phyloP scores from a whole-genome alignment of 1,139 yeast genomes.

The Saccharomyces uvarum region DNA sequence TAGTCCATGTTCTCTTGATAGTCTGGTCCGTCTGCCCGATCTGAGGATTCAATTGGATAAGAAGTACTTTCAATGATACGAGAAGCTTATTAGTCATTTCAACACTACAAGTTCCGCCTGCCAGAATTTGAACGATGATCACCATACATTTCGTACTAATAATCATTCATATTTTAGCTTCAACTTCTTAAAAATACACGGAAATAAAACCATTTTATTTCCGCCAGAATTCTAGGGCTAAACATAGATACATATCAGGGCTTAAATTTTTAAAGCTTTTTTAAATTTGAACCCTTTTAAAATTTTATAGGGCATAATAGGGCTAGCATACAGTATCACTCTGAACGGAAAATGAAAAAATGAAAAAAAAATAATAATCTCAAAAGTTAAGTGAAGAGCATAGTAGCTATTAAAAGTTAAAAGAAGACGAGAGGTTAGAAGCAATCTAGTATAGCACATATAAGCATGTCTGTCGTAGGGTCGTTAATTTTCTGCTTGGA shows the following conservation, averaged over 20 bases:
- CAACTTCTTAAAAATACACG: neutral
- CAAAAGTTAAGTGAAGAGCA: neutral
- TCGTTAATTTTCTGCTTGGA: constrained; percentile 88
- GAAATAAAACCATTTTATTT: neutral
- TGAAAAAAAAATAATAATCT: neutral
- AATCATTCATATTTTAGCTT: neutral
- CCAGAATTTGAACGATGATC: neutral
- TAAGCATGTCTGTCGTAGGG: constrained; percentile 82
- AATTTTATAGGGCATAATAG: neutral
- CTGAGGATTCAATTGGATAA: constrained; percentile 61
- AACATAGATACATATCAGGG: neutral
- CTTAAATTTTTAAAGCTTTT: neutral
- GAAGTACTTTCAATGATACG: constrained; percentile 50
- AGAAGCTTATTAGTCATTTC: constrained; percentile 8
- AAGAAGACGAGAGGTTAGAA: neutral
- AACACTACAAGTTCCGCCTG: neutral
- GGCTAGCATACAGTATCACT: neutral
- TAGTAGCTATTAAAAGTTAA: neutral
- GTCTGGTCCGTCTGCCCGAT: constrained; percentile 56
- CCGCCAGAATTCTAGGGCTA: neutral
- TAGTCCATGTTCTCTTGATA: constrained; percentile 38
- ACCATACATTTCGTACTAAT: neutral
- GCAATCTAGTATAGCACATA: neutral
- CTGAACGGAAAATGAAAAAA: neutral
- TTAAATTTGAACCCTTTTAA: neutral